phyloP scores from a whole-genome alignment of 768 basidiomycete genomes.

The Termitomyces sp. region DNA sequence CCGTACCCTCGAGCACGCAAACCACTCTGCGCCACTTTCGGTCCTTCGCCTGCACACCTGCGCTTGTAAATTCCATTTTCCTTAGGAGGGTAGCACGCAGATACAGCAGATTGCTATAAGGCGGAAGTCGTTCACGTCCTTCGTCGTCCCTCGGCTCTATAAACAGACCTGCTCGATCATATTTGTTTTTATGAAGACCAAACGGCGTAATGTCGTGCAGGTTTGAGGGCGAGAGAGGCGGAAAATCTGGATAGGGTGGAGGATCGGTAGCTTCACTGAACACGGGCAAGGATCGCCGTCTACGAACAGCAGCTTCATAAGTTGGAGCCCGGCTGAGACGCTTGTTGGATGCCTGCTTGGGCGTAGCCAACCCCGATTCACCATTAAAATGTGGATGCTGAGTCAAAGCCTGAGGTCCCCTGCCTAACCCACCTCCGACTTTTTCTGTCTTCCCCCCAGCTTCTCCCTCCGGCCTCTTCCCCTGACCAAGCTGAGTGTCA shows the following conservation, averaged over 20 bases:
- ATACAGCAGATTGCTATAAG: slow-evolving; percentile 78
- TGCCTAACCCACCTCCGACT: neutral
- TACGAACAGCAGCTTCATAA: slow-evolving; percentile 31
- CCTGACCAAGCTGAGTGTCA: neutral
- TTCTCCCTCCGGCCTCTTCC: neutral
- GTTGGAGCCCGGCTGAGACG: slow-evolving; percentile 26
- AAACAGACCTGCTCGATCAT: neutral
- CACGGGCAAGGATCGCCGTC: slow-evolving; percentile 69
- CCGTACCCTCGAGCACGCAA: slow-evolving; percentile 91
- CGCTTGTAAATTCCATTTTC: slow-evolving; percentile 88
- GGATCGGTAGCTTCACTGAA: slow-evolving; percentile 54
- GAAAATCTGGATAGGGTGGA: slow-evolving; percentile 58
- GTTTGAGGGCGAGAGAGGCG: slow-evolving; percentile 4
- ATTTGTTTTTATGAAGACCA: neutral
- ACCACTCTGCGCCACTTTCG: slow-evolving; percentile 88
- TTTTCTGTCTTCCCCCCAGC: neutral
- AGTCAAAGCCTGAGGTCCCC: neutral
- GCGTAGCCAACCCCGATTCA: neutral
- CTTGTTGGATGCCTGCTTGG: slow-evolving; percentile 14
- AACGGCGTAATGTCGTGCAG: slow-evolving; percentile 7
- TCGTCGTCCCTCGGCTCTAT: slow-evolving; percentile 71
- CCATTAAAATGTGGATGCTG: neutral
- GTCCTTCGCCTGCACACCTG: slow-evolving; percentile 85
- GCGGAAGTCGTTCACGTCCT: slow-evolving; percentile 73
- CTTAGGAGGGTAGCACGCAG: slow-evolving; percentile 78